Conservation (phyloP, 441 rosid species). For the Aquilaria agallochum region DNA sequence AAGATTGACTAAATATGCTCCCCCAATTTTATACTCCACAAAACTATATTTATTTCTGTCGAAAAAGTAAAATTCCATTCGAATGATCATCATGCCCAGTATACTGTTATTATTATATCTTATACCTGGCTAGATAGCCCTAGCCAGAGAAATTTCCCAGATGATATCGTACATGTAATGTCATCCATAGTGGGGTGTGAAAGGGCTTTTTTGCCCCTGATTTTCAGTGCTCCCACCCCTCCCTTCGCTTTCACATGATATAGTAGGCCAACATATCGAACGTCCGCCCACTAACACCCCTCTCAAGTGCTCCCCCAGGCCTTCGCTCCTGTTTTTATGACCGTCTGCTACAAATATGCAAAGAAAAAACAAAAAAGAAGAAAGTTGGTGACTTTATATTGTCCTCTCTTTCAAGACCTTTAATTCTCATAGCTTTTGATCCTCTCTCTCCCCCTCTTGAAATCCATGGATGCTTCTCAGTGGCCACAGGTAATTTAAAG, state of each 20-base stretch:
- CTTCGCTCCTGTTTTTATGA: slow-evolving; percentile 9
- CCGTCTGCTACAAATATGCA: slow-evolving; percentile 5
- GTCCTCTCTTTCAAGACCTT: slow-evolving; percentile 16
- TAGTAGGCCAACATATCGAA: slow-evolving; percentile 22
- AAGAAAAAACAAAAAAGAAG: no score
- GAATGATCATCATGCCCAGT: no score
- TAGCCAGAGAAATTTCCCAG: not conserved
- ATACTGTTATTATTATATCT: no score
- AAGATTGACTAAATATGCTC: no score
- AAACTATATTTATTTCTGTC: no score
- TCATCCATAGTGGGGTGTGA: not conserved
- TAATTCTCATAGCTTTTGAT: slow-evolving; percentile 8
- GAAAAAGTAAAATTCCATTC: no score
- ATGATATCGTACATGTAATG: no score
- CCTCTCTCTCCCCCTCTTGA: slow-evolving; percentile 8
- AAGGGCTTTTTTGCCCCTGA: slow-evolving; percentile 19
- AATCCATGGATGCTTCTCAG: slow-evolving; percentile 41
- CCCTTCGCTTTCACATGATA: slow-evolving; percentile 7
- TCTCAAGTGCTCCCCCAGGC: slow-evolving; percentile 4
- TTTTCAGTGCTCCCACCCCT: not conserved
- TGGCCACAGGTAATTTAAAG: slow-evolving; percentile 42
- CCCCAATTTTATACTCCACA: no score
- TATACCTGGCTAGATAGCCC: no score
- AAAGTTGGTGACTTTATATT: slow-evolving; percentile 13
- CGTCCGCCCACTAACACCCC: slow-evolving; percentile 2